A percentile compares a stretch with the other conserved stretches of the same genome.
These are phyloP conservation scores for Chrysoporthe austroafricana DNA, from an alignment of 2,329 filamentous ascomycete genomes.

Conservation along the genomic window DNA sequence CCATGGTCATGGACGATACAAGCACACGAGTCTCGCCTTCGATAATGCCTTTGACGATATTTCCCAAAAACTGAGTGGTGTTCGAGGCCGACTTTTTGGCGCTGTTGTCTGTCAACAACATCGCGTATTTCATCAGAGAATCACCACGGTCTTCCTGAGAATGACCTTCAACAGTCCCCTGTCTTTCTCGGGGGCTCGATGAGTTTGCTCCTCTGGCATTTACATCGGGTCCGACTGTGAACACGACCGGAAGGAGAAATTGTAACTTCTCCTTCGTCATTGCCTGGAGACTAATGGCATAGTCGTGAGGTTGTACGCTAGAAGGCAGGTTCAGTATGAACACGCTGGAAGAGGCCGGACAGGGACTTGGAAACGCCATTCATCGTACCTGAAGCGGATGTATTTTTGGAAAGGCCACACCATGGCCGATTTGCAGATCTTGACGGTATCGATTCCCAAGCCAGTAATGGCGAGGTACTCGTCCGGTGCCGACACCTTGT, in stretches of 20 bases:
- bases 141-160: slow-evolving; percentile 57
- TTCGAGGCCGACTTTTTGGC: slow-evolving; percentile 44
- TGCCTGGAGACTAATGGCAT: slow-evolving; percentile 79
- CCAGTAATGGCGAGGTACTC: slow-evolving; percentile 89
- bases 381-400: slow-evolving; percentile 49
- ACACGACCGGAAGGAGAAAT: slow-evolving; percentile 80
- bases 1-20: slow-evolving; percentile 89
- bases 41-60: slow-evolving; percentile 88
- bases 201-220: slow-evolving; percentile 58
- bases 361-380: background rate
- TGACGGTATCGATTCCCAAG: slow-evolving; percentile 72
- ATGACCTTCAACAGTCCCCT: slow-evolving; percentile 31
- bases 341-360: background rate
- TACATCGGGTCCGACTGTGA: slow-evolving; percentile 82
- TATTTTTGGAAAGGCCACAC: slow-evolving; percentile 72
- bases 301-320: slow-evolving; percentile 77
- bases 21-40: slow-evolving; percentile 85
- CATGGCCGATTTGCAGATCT: slow-evolving; percentile 78
- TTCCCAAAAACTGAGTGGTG: slow-evolving; percentile 67
- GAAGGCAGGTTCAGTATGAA: slow-evolving; percentile 34
- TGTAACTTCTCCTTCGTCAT: slow-evolving; percentile 91
- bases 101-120: slow-evolving; percentile 68
- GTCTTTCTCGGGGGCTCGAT: slow-evolving; percentile 13
- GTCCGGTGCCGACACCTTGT: slow-evolving; percentile 73
- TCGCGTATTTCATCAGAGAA: slow-evolving; percentile 79